Conservation (phyloP, 2,329 filamentous ascomycete genomes). For the Diaporthe sp. region DNA sequence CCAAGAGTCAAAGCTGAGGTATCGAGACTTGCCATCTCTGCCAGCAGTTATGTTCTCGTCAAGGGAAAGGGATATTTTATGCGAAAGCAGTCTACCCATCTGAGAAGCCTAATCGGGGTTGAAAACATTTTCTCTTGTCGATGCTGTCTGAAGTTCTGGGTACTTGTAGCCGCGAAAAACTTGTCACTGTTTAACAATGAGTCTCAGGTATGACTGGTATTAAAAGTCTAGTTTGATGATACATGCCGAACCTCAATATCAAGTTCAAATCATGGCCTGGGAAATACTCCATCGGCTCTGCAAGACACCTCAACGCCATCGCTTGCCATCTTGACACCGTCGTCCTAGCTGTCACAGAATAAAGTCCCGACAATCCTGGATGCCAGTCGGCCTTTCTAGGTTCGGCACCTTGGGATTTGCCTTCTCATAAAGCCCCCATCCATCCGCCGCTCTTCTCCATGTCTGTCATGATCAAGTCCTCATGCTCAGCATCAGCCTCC, state of each 20-base stretch:
- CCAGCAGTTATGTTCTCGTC: neutral
- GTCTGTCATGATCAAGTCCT: neutral
- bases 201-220: neutral
- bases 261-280: neutral
- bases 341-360: neutral
- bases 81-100: neutral
- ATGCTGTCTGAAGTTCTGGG: neutral
- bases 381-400: neutral
- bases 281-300: neutral
- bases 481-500: neutral
- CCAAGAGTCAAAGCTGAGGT: neutral
- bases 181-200: neutral
- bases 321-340: neutral
- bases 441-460: neutral
- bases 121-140: no score
- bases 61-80: neutral
- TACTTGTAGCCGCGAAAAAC: neutral
- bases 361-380: neutral
- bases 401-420: neutral
- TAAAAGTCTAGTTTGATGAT: neutral
- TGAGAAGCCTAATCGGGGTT: accelerated
- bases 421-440: neutral
- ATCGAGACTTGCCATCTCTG: neutral
- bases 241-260: neutral
- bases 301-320: slow-evolving; percentile 3